phyloP scores from a whole-genome alignment of 495 filamentous ascomycete genomes.

The Neurospora terricola region DNA sequence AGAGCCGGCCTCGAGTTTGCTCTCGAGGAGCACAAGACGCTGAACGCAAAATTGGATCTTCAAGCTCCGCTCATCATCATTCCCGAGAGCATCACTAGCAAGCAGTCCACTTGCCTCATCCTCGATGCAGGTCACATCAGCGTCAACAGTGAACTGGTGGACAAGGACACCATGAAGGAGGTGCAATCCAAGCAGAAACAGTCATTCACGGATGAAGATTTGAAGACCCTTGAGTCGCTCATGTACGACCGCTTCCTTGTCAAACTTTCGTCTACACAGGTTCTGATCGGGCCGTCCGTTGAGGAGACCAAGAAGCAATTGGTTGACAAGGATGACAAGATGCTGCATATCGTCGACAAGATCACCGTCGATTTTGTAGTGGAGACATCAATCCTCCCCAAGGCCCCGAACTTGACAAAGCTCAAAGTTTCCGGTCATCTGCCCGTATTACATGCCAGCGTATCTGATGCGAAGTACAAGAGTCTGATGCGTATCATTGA shows the following conservation, averaged over 20 bases:
- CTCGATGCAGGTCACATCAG: constrained; percentile 93
- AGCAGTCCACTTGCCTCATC: constrained; percentile 77
- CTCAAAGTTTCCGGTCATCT: constrained; percentile 84
- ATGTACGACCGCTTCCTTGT: constrained; percentile 95
- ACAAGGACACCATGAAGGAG: constrained; percentile 76
- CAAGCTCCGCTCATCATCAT: constrained; percentile 94
- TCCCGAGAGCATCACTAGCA: constrained; percentile 77
- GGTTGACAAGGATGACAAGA: constrained; percentile 52
- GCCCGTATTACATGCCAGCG: constrained; percentile 80
- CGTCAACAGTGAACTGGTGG: constrained; percentile 85
- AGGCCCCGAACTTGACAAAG: constrained; percentile 86
- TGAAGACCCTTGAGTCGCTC: constrained; percentile 71
- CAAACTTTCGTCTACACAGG: constrained; percentile 85
- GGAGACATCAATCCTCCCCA: constrained; percentile 87
- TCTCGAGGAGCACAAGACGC: constrained; percentile 91
- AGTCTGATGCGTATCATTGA: constrained; percentile 92
- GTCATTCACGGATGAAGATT: constrained; percentile 80
- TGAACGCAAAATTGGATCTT: constrained; percentile 91
- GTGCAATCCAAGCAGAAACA: constrained; percentile 85
- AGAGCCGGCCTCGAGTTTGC: constrained; percentile 93
- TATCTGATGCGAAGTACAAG: constrained; percentile 94
- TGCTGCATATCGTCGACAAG: constrained; percentile 85
- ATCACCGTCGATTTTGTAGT: constrained; percentile 95
- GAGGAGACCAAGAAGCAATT: constrained; percentile 84
- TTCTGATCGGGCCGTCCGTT: constrained; percentile 90